Percentiles rank a stretch among this genome's conserved stretches.
These are phyloP conservation scores for Tetrastigma voinierianum DNA, from an alignment of 164 flowering plant genomes.

Conservation along the genomic window DNA sequence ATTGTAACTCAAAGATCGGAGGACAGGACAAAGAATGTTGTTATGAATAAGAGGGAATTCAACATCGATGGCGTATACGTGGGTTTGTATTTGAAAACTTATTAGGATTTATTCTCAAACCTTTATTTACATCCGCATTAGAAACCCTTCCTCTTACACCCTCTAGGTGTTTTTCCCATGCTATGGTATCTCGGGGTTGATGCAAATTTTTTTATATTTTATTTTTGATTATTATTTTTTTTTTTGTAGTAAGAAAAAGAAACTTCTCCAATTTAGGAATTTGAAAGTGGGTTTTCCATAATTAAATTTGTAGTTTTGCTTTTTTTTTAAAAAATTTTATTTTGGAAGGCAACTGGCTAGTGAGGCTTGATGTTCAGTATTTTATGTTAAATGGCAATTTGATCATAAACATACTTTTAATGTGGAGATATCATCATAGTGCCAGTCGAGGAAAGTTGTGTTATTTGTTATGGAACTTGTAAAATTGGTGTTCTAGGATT, in stretches of 20 bases:
- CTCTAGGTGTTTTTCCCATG: neutral
- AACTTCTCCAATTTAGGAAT: too few species aligned
- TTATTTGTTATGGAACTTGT: too few species aligned
- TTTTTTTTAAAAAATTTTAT: neutral
- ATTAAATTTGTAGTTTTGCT: neutral
- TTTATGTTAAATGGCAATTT: neutral
- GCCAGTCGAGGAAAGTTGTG: neutral
- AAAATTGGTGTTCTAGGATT: too few species aligned
- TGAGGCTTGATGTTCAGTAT: neutral
- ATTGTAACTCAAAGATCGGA: slow-evolving; percentile 44
- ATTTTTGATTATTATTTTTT: too few species aligned
- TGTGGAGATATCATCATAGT: neutral
- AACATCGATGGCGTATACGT: slow-evolving; percentile 59
- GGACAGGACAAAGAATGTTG: slow-evolving; percentile 58
- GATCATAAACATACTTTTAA: neutral
- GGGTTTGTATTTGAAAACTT: slow-evolving; percentile 46
- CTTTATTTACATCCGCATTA: neutral
- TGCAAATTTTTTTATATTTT: too few species aligned
- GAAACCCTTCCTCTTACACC: neutral
- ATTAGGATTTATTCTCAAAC: neutral
- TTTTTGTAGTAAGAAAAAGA: too few species aligned
- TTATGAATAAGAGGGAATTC: slow-evolving; percentile 70
- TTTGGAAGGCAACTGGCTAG: slow-evolving; percentile 5
- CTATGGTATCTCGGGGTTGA: too few species aligned
- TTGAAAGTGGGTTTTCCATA: too few species aligned